phyloP scores from a whole-genome alignment of 1,284 basidiomycete genomes.

The Boletellus deceptivus region DNA sequence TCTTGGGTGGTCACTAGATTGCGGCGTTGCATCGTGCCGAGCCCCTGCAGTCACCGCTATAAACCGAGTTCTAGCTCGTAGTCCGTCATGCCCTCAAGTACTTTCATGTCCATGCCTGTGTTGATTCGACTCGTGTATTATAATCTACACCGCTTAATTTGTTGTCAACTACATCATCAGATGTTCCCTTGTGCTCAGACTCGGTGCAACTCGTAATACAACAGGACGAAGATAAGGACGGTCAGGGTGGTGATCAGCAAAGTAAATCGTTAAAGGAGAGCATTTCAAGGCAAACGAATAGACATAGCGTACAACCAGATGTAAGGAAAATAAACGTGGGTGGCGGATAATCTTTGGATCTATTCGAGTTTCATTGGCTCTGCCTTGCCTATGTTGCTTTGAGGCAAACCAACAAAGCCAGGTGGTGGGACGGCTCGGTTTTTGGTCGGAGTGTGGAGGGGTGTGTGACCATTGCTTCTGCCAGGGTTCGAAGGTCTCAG shows the following conservation, averaged over 20 bases:
- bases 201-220: slow-evolving; percentile 17
- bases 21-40: neutral
- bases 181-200: slow-evolving; percentile 9
- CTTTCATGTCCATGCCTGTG: slow-evolving; percentile 10
- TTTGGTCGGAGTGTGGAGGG: slow-evolving; percentile 22
- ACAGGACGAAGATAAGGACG: slow-evolving; percentile 5
- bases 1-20: slow-evolving; percentile 28
- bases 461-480: slow-evolving; percentile 15
- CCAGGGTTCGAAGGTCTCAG: slow-evolving; percentile 10
- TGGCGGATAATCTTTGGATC: neutral
- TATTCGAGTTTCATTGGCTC: slow-evolving; percentile 31
- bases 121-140: slow-evolving; percentile 8
- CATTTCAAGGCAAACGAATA: slow-evolving; percentile 8
- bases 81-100: slow-evolving; percentile 2
- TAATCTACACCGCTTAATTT: slow-evolving; percentile 21
- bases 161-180: slow-evolving; percentile 2
- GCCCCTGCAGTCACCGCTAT: neutral
- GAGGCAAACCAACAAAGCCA: slow-evolving; percentile 22
- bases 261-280: slow-evolving; percentile 3
- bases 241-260: slow-evolving; percentile 13
- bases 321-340: neutral
- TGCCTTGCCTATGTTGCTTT: slow-evolving; percentile 17
- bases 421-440: slow-evolving; percentile 18
- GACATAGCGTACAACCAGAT: slow-evolving; percentile 7
- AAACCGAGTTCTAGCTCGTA: neutral